Percentiles rank a stretch among this genome's conserved stretches.
These are phyloP conservation scores for Capsicum chinense DNA, from an alignment of 257 asterid species.

Conservation along the genomic window DNA sequence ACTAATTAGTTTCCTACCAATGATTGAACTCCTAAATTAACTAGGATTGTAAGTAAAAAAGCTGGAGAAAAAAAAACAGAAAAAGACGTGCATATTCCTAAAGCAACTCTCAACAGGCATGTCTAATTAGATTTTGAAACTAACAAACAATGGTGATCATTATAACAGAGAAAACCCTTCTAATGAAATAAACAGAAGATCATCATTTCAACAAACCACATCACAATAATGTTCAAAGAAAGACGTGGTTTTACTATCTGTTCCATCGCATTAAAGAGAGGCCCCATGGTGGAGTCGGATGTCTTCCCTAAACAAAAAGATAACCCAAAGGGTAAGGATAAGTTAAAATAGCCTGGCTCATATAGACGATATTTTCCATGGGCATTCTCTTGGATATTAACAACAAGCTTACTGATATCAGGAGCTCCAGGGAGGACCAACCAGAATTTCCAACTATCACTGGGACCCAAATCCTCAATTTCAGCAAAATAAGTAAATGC, in stretches of 20 bases:
- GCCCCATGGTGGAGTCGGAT: slow-evolving; percentile 84
- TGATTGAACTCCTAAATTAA: too few relatives aligned
- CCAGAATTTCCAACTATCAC: slow-evolving; percentile 73
- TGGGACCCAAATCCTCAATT: slow-evolving; percentile 71
- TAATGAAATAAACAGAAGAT: not conserved
- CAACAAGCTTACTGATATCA: slow-evolving; percentile 76
- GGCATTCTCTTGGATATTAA: slow-evolving; percentile 93
- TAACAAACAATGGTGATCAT: not conserved
- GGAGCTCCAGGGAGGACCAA: slow-evolving; percentile 72
- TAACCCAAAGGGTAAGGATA: slow-evolving; percentile 82
- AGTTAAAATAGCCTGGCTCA: slow-evolving; percentile 90
- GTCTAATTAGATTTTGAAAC: slow-evolving; percentile 10
- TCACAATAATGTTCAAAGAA: not conserved
- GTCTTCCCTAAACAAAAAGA: slow-evolving; percentile 78
- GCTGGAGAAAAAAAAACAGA: too few relatives aligned
- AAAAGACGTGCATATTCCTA: too few relatives aligned
- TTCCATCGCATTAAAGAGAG: slow-evolving; percentile 94
- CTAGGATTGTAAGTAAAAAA: too few relatives aligned
- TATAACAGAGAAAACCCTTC: not conserved
- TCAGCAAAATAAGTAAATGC: slow-evolving; percentile 91
- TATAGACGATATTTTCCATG: slow-evolving; percentile 81
- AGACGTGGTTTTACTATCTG: slow-evolving; percentile 64
- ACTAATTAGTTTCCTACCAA: too few relatives aligned
- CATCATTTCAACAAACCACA: slow-evolving; percentile 10
- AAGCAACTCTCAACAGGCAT: too few relatives aligned